These are phyloP conservation scores for Panus rudis DNA, from an alignment of 768 basidiomycete species.

Conservation along the genomic window DNA sequence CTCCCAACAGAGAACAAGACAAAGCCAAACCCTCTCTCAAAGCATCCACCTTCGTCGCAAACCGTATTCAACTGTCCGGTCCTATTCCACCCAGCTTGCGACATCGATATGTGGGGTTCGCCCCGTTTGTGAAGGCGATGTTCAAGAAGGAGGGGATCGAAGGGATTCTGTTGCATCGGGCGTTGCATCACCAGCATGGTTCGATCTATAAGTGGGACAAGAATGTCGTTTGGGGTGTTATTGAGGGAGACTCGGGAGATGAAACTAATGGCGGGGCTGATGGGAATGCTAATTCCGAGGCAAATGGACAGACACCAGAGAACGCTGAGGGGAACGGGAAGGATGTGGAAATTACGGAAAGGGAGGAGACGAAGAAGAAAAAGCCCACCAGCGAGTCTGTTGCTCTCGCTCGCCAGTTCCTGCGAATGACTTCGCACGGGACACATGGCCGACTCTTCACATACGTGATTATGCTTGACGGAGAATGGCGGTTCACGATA, in stretches of 20 bases:
- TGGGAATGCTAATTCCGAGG: background rate
- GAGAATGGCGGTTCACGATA: conserved; percentile 35
- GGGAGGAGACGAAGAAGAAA: background rate
- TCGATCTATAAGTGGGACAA: conserved; percentile 32
- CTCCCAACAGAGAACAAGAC: conserved; percentile 10
- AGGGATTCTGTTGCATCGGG: conserved; percentile 32
- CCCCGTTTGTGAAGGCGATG: conserved; percentile 34
- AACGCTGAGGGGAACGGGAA: background rate
- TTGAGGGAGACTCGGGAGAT: conserved; percentile 13
- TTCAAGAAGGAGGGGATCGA: conserved; percentile 31
- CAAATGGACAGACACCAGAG: background rate
- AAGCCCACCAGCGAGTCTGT: conserved; percentile 4
- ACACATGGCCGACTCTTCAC: conserved; percentile 36
- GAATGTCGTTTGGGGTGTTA: conserved; percentile 29
- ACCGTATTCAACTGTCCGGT: conserved; percentile 36
- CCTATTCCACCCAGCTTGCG: conserved; percentile 34
- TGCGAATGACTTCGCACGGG: conserved; percentile 35
- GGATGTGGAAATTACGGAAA: background rate
- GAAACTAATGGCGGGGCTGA: background rate
- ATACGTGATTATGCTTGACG: conserved; percentile 38
- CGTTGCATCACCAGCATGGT: conserved; percentile 34
- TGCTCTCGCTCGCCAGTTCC: conserved; percentile 29
- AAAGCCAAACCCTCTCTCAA: conserved; percentile 13
- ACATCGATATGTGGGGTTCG: conserved; percentile 32
- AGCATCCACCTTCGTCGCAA: conserved; percentile 34